A percentile compares a stretch with the other conserved stretches of the same genome.
These are phyloP conservation scores for Boletellus deceptivus DNA, from an alignment of 1,284 basidiomycete genomes.

Conservation along the genomic window DNA sequence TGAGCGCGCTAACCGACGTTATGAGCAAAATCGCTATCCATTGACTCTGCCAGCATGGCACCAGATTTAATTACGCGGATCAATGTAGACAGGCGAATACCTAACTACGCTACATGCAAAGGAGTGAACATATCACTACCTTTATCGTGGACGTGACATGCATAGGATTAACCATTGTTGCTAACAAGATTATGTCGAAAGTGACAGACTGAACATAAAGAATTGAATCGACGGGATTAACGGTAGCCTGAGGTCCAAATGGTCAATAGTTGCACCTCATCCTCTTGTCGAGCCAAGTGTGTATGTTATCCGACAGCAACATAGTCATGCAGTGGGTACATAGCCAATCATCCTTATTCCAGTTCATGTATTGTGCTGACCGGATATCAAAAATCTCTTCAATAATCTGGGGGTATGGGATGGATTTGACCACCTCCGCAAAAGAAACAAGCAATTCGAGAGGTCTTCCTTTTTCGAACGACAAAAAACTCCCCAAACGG, in stretches of 20 bases:
- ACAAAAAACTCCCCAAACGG: constrained; percentile 6
- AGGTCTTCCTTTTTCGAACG: constrained; percentile 4
- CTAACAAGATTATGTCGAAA: neutral
- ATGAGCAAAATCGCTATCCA: constrained; percentile 54
- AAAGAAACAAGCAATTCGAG: constrained; percentile 11
- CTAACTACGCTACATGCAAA: constrained; percentile 13
- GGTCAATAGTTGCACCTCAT: neutral
- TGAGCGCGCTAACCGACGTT: constrained; percentile 60
- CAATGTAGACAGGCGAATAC: constrained; percentile 23
- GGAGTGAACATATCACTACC: constrained; percentile 2
- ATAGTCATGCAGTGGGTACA: constrained; percentile 31
- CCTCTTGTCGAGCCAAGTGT: constrained; percentile 27
- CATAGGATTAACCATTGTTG: neutral
- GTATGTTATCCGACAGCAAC: constrained; percentile 30
- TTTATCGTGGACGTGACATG: neutral
- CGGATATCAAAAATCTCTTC: constrained; percentile 30
- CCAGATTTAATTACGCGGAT: constrained; percentile 1
- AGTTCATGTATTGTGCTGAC: constrained; percentile 24
- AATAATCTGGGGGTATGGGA: constrained; percentile 22
- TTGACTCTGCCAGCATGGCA: constrained; percentile 17
- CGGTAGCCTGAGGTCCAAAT: neutral
- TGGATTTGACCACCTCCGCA: constrained; percentile 4
- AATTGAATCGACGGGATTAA: neutral
- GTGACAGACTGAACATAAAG: neutral
- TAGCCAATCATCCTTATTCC: constrained; percentile 35